Evolutionary conservation across 176 grass and related monocot genomes (phyloP), one percentile per base, ranked within the genome.

Genomic region (Eleusine indica): DNA sequence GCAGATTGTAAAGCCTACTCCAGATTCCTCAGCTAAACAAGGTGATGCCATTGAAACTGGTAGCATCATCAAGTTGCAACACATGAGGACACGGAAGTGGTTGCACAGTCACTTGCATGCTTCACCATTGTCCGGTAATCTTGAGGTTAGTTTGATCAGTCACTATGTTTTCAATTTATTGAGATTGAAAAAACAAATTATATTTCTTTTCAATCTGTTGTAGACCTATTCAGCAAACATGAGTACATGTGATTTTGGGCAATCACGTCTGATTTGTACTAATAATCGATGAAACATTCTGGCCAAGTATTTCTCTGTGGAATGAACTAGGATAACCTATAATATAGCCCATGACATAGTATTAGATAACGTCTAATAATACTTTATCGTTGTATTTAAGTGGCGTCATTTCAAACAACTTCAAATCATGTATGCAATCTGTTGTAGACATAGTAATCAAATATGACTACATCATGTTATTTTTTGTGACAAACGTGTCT

Each of bases 61-160:
- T 68, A 79, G 44, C 40, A 86, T 91, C 76, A 48, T 94, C 69
- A 87, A 79, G 79, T 70, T 94, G 70, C 92, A 94, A 77, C 92
- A 94, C 28, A 94, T 91, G 92, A 89, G 35, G 74, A 94, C 92
- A 13, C 70, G 84, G 35, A 91, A 22, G 83, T 94, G 92, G 92
- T 81, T 94, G 29, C 92, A 94, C 75, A 94, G 92, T 76, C 92
- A 94, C 58, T 58, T 91, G 89, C 81, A 91, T 25, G 87, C 89
- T 75, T 94, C 92, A 68, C 92, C 92, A 3, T 85, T 94, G 83
- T 91, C 92, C 28, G 92, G 89, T 75, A 94, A 94, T 84, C 78
- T 94, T 56, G 92, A 94, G 92, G 92, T 94, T 80, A 87, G 87
- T 87, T 62, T 22, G 22, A 75, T 12, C 6, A 44, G n/a, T 65